These are phyloP conservation scores for Lasiodiplodia hormozganensis DNA, from an alignment of 2,329 filamentous ascomycete genomes.

Conservation along the genomic window DNA sequence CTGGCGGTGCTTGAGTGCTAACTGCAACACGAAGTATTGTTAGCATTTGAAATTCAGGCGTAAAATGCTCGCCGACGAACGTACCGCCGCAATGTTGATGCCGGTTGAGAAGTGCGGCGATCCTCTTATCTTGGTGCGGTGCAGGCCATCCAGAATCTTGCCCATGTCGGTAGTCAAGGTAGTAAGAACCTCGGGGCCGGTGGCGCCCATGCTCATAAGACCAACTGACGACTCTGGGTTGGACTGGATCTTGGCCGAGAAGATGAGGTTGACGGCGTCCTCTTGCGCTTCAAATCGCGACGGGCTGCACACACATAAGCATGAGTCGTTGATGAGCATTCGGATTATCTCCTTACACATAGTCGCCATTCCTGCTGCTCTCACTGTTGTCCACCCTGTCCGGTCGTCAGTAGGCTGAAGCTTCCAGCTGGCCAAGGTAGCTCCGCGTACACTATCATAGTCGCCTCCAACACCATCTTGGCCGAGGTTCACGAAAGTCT, in stretches of 20 bases:
- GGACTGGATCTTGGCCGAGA: constrained; percentile 91
- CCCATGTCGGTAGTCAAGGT: constrained; percentile 96
- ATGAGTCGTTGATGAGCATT: constrained; percentile 31
- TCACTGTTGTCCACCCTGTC: constrained; percentile 94
- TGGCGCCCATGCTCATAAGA: constrained; percentile 98
- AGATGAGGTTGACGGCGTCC: constrained; percentile 93
- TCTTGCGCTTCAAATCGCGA: constrained; percentile 96
- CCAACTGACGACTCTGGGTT: constrained; percentile 98
- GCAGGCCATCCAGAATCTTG: constrained; percentile 90
- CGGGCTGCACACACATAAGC: constrained; percentile 61
- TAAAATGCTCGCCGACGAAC: constrained; percentile 42
- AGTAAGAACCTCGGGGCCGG: constrained; percentile 94
- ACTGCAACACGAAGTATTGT: constrained; percentile 56
- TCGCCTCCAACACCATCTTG: constrained; percentile 98
- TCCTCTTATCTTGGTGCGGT: constrained; percentile 92
- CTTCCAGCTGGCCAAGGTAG: constrained; percentile 26
- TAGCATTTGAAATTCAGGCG: not conserved
- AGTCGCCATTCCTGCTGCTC: constrained; percentile 95
- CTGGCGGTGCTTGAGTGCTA: constrained; percentile 96
- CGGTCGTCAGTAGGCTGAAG: constrained; percentile 34
- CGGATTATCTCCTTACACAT: constrained; percentile 58
- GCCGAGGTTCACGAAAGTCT: constrained; percentile 41
- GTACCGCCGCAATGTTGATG: constrained; percentile 92
- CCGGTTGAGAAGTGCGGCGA: constrained; percentile 87
- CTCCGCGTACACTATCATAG: constrained; percentile 82